Base-by-base conservation (phyloP, 306 rosid species). In the Astragalus glycyphyllos region DNA sequence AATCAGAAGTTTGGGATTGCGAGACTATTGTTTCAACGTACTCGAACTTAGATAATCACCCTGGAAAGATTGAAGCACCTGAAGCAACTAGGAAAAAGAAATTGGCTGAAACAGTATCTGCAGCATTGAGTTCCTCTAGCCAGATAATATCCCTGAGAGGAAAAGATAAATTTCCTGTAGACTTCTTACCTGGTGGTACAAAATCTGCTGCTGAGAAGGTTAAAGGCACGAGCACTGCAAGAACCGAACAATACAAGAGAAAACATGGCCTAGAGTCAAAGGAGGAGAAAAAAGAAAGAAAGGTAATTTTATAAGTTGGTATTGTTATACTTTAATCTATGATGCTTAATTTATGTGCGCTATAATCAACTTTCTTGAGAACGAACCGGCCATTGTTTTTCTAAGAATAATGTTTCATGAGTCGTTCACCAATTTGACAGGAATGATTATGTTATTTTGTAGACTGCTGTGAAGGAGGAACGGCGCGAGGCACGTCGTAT, bases 401-500 rank as follows among this genome's bases (percentile, higher is more conserved):
- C 2, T 6, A 17, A 61, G 67, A 34, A 65, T 57, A 9, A n/a
- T 64, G 12, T 34, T 63, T 73, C 42, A 20, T 4, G n/a, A 23
- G 17, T 64, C 12, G 17, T 64, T 9, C 12, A 29, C 31, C 38
- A 12, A 44, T 69, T 53, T 59, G 42, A 50, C 76, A 7, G 13
- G 46, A 11, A 70, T 44, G 34, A 29, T 8, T 11, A 12, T 63
- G 26, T 35, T 77, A 60, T 41, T 34, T 46, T 79, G 8, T 49
- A 91, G 99, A 77, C 83, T 76, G 97, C 96, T 54, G 86, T 95
- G 8, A 95, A 95, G 81, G 96, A 89, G 79, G 96, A 89, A 47
- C 75, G 89, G 4, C 91, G 90, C 1, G 99, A 82, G 61, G 91
- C 99, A 29, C 86, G 99, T 15, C 93, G 88, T 6, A 26, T 56